phyloP scores from a whole-genome alignment of 257 asterid genomes.

The Hygrophila difformis region DNA sequence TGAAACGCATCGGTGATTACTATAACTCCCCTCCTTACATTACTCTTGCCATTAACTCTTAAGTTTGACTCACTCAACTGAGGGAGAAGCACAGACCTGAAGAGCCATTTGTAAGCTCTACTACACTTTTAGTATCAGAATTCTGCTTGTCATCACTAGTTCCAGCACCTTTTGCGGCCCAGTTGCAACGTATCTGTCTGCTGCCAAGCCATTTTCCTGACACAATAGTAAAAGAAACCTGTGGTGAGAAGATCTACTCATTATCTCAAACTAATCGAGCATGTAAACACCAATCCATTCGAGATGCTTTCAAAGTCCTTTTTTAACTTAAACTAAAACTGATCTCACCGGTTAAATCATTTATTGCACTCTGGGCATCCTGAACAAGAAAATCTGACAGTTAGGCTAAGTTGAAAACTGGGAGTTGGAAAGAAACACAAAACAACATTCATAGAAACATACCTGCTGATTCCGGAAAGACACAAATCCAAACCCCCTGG shows the following conservation, averaged over 20 bases:
- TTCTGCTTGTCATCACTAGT: conserved; percentile 63
- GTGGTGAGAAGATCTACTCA: too few species aligned
- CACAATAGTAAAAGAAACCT: too few species aligned
- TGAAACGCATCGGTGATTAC: too few species aligned
- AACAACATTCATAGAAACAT: conserved; percentile 8
- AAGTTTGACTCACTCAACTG: background rate
- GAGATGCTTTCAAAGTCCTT: background rate
- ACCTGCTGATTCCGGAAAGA: conserved; percentile 94
- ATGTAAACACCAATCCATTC: background rate
- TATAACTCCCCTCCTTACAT: background rate
- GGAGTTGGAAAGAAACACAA: conserved; percentile 8
- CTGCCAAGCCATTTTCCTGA: conserved; percentile 94
- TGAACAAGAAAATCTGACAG: conserved; percentile 14
- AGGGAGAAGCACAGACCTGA: conserved; percentile 47
- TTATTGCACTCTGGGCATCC: conserved; percentile 96
- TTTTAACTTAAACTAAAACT: conserved; percentile 10
- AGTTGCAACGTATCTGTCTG: conserved; percentile 92
- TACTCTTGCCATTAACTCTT: background rate
- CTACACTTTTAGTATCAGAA: conserved; percentile 72
- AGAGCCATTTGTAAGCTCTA: conserved; percentile 69
- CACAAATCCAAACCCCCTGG: conserved; percentile 95
- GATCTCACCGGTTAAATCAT: conserved; percentile 69
- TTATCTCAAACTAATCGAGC: too few species aligned
- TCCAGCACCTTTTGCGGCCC: conserved; percentile 90
- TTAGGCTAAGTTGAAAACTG: conserved; percentile 1